These are phyloP conservation scores for Seiridium cupressi DNA, from an alignment of 2,329 filamentous ascomycete species.

Conservation along the genomic window DNA sequence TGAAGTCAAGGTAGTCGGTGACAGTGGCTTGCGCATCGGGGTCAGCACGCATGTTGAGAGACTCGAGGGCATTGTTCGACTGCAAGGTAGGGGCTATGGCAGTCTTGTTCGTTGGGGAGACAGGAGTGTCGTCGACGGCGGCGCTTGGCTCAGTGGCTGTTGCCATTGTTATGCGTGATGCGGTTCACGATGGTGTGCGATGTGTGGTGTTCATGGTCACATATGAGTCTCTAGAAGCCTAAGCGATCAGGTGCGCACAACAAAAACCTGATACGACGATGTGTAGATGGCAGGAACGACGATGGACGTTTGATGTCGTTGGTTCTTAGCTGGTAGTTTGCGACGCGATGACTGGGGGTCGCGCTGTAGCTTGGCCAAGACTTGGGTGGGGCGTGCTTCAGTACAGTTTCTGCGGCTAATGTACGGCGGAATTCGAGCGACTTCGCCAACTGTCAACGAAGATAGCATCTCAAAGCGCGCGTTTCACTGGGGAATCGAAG, in stretches of 20 bases:
- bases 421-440: neutral
- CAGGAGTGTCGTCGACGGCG: constrained; percentile 12
- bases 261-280: neutral
- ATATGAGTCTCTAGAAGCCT: neutral
- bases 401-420: neutral
- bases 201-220: neutral
- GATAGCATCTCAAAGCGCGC: no score
- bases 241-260: neutral
- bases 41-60: constrained; percentile 54
- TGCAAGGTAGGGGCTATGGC: constrained; percentile 25
- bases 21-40: constrained; percentile 69
- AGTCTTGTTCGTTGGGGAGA: constrained; percentile 35
- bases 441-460: no score
- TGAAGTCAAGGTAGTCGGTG: constrained; percentile 68
- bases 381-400: neutral
- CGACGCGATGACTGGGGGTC: constrained; percentile 1
- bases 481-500: no score
- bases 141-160: constrained; percentile 4
- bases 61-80: constrained; percentile 36
- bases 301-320: neutral
- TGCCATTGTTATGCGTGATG: constrained; percentile 7
- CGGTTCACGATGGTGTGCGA: neutral
- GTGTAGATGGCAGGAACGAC: neutral
- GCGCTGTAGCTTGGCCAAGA: neutral
- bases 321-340: neutral